Evolutionary conservation across 2,329 filamentous ascomycete species (phyloP).

Genomic region (Ophiostoma tasmaniense): DNA sequence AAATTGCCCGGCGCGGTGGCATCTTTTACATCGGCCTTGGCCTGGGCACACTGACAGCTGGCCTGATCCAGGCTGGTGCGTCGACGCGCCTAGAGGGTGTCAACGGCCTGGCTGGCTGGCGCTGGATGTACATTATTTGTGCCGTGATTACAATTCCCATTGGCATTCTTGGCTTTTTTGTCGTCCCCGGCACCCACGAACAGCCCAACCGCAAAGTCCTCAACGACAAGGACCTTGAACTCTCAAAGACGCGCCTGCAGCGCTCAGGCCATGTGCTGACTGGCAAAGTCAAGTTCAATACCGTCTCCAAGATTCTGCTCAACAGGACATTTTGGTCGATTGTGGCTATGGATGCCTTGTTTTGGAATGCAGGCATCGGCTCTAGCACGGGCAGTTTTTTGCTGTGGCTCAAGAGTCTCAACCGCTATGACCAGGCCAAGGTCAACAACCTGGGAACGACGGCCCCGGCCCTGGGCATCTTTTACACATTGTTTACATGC

Average conservation of each 20-base stretch:
- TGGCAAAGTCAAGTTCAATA: background rate
- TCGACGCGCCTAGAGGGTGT: constrained; percentile 40
- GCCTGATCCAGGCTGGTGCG: constrained; percentile 55
- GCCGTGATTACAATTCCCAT: constrained; percentile 33
- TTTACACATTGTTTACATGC: constrained; percentile 45
- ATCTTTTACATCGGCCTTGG: background rate
- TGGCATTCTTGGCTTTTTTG: constrained; percentile 41
- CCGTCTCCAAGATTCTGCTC: constrained; percentile 32
- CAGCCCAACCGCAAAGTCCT: constrained; percentile 30
- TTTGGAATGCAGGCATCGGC: constrained; percentile 46
- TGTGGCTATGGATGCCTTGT: constrained; percentile 36
- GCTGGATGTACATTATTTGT: constrained; percentile 44
- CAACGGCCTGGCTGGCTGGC: constrained; percentile 44
- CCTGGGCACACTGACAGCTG: constrained; percentile 36
- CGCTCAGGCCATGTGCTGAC: constrained; percentile 3
- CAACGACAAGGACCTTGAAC: constrained; percentile 20
- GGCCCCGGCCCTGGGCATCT: constrained; percentile 40
- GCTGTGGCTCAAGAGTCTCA: constrained; percentile 49
- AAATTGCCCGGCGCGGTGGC: background rate
- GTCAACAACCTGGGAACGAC: constrained; percentile 16
- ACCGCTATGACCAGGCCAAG: constrained; percentile 6
- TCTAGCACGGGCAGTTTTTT: constrained; percentile 42
- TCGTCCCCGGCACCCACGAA: constrained; percentile 41
- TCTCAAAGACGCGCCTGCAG: background rate
- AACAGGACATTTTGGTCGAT: constrained; percentile 30